Percentiles rank a stretch among this genome's conserved stretches.
phyloP scores from a whole-genome alignment of 129 eudicot species.

The carrot (Daucus carota) region DNA sequence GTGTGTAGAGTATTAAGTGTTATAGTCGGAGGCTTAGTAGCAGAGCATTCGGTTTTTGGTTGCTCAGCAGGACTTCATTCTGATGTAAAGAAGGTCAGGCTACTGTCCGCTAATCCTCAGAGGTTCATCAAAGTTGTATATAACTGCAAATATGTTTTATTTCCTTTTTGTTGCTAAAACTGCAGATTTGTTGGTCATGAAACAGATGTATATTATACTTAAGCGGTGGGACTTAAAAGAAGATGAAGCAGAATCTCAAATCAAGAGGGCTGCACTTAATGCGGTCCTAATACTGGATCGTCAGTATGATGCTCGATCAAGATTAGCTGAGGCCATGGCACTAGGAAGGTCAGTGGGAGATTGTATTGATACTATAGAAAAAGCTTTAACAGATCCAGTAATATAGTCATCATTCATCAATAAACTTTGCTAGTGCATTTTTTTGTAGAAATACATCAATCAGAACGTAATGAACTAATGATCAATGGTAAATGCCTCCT shows the following conservation, averaged over 20 bases:
- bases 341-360: slow-evolving; percentile 59
- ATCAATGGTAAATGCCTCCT: too few relatives aligned
- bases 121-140: slow-evolving; percentile 2
- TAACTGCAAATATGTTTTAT: slow-evolving; percentile 7
- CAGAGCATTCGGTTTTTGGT: slow-evolving; percentile 66
- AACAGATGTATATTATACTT: slow-evolving; percentile 46
- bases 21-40: slow-evolving; percentile 63
- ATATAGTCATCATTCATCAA: slow-evolving; percentile 5
- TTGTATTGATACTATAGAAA: slow-evolving; percentile 64
- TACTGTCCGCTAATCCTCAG: not conserved
- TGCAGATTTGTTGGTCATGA: slow-evolving; percentile 2
- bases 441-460: not conserved
- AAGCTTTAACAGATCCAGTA: slow-evolving; percentile 16
- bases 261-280: slow-evolving; percentile 45
- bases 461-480: too few relatives aligned
- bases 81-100: slow-evolving; percentile 56
- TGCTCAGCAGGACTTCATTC: slow-evolving; percentile 55
- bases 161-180: too few relatives aligned
- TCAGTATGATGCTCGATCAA: slow-evolving; percentile 41
- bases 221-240: slow-evolving; percentile 43
- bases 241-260: slow-evolving; percentile 32
- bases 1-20: slow-evolving; percentile 49
- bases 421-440: not conserved
- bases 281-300: slow-evolving; percentile 35
- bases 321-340: slow-evolving; percentile 64